A percentile compares a stretch with the other conserved stretches of the same genome.
These are phyloP conservation scores for Ogataea populi-albae DNA, from an alignment of 805 yeast genomes.

Conservation along the genomic window DNA sequence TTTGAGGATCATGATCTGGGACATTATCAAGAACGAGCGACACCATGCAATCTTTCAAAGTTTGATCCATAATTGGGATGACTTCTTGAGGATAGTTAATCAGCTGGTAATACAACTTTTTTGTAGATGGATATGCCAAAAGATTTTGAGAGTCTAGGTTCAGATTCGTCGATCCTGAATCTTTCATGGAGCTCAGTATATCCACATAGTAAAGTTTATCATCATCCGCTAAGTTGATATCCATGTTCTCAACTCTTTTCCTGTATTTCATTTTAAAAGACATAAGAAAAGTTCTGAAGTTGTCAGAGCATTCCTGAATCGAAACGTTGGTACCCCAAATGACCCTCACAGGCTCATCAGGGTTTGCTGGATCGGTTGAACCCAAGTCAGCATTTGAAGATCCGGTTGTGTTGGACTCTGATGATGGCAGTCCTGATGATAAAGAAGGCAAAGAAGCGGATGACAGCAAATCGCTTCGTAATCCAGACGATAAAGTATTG, in stretches of 20 bases:
- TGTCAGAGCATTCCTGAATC: constrained; percentile 78
- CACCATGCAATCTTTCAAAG: constrained; percentile 85
- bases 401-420: constrained; percentile 16
- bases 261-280: constrained; percentile 79
- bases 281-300: constrained; percentile 80
- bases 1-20: constrained; percentile 32
- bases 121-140: constrained; percentile 69
- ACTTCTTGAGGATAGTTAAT: constrained; percentile 95
- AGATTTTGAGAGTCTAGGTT: constrained; percentile 83
- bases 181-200: constrained; percentile 69
- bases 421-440: constrained; percentile 21
- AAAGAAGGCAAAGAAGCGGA: constrained; percentile 19
- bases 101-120: constrained; percentile 78
- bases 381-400: constrained; percentile 21
- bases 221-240: constrained; percentile 49
- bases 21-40: constrained; percentile 59
- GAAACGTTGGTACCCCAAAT: constrained; percentile 99
- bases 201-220: constrained; percentile 73
- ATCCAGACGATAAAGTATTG: constrained; percentile 23
- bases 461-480: constrained; percentile 12
- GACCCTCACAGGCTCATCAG: constrained; percentile 78
- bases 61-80: constrained; percentile 96
- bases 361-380: constrained; percentile 32
- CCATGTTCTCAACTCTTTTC: constrained; percentile 43
- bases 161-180: constrained; percentile 74